Evolutionary conservation across 2,329 filamentous ascomycete genomes (phyloP).

Genomic region (Amylocarpus encephaloides): DNA sequence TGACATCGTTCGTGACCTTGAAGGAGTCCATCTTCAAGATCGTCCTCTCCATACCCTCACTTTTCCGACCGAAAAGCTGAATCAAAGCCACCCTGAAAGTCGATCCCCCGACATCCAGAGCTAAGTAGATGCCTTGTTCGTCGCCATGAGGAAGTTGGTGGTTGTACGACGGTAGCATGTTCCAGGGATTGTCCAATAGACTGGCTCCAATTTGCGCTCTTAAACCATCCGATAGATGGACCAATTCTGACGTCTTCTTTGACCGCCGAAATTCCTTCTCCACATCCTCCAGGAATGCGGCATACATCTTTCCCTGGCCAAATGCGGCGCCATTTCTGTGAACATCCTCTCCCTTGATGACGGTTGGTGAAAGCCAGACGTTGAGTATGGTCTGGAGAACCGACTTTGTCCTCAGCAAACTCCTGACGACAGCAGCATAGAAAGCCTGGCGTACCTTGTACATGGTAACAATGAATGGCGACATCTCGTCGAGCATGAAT

Average conservation of each 20-base stretch:
- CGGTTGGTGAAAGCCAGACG: constrained; percentile 44
- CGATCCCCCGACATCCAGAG: constrained; percentile 63
- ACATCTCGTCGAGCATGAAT: constrained; percentile 33
- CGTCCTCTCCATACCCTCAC: constrained; percentile 37
- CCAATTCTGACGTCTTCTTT: constrained; percentile 37
- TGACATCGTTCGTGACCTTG: constrained; percentile 50
- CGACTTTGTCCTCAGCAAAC: constrained; percentile 52
- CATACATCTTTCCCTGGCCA: constrained; percentile 21
- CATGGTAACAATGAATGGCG: constrained; percentile 51
- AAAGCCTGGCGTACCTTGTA: constrained; percentile 48
- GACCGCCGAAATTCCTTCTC: constrained; percentile 46
- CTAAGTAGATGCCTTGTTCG: constrained; percentile 54
- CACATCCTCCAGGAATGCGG: constrained; percentile 51
- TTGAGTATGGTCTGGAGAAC: constrained; percentile 51
- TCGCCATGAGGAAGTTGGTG: constrained; percentile 55
- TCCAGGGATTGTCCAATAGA: constrained; percentile 45
- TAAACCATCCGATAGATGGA: constrained; percentile 42
- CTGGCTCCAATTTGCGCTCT: constrained; percentile 50
- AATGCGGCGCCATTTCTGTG: constrained; percentile 4
- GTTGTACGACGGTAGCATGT: constrained; percentile 62
- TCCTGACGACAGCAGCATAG: constrained; percentile 48
- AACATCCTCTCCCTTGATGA: constrained; percentile 20
- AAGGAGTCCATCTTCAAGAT: constrained; percentile 51
- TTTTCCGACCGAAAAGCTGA: constrained; percentile 45
- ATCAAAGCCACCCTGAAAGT: constrained; percentile 60